These are phyloP conservation scores for Bifiguratus adelaidae DNA, from an alignment of 192 early-diverging fungal genomes.

Conservation along the genomic window DNA sequence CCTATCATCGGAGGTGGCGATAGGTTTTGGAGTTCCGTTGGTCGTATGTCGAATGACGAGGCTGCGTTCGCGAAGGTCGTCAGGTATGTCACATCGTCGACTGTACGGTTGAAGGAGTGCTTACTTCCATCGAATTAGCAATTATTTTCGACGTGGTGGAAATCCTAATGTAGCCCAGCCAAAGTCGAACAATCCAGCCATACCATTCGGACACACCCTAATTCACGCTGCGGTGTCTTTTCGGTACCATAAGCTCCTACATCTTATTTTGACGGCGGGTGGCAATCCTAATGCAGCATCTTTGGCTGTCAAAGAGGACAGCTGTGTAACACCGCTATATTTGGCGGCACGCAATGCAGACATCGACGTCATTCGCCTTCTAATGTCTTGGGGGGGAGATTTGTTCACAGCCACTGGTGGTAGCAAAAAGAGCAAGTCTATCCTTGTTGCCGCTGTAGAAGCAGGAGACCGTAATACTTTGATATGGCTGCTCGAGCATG, in stretches of 20 bases:
- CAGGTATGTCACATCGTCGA: too few species aligned
- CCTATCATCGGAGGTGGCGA: too few species aligned
- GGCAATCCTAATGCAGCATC: slow-evolving; percentile 12
- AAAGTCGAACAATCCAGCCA: slow-evolving; percentile 1
- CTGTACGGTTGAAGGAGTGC: too few species aligned
- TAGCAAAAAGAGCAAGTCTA: background rate
- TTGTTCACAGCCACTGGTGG: slow-evolving; percentile 1
- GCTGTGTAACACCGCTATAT: slow-evolving; percentile 5
- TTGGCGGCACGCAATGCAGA: slow-evolving; percentile 11
- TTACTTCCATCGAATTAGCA: slow-evolving; percentile 1
- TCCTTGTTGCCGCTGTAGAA: slow-evolving; percentile 10
- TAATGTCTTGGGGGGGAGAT: slow-evolving; percentile 8
- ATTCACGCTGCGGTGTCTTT: slow-evolving; percentile 12
- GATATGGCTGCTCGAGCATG: slow-evolving; percentile 4
- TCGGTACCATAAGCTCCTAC: slow-evolving; percentile 8
- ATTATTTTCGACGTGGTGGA: slow-evolving; percentile 14
- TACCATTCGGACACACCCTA: slow-evolving; percentile 13
- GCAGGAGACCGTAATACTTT: slow-evolving; percentile 3
- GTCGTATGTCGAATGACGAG: too few species aligned
- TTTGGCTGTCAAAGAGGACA: background rate
- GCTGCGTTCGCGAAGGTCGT: too few species aligned
- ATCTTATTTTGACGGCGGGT: slow-evolving; percentile 9
- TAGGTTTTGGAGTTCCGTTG: too few species aligned
- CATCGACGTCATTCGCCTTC: slow-evolving; percentile 10
- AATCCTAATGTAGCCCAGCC: slow-evolving; percentile 16